phyloP scores from a whole-genome alignment of 1,284 basidiomycete genomes.

The Rhodotorula sp. region DNA sequence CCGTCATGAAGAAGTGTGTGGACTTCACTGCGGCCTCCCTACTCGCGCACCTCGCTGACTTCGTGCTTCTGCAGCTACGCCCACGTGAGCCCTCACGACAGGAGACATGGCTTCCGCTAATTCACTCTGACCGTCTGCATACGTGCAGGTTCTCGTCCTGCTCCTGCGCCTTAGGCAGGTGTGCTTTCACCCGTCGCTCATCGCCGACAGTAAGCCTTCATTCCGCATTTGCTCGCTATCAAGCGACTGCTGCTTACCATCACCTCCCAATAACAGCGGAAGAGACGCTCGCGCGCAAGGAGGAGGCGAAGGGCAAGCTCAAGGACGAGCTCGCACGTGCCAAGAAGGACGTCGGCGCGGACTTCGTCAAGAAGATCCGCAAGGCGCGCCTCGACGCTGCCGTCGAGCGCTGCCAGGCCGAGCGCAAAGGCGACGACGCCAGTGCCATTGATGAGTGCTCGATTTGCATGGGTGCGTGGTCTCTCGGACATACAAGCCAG shows the following conservation, averaged over 20 bases:
- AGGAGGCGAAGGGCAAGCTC: constrained; percentile 34
- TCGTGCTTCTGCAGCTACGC: constrained; percentile 2
- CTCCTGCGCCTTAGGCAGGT: constrained; percentile 58
- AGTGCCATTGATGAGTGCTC: constrained; percentile 37
- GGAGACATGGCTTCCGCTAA: background rate
- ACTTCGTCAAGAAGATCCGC: constrained; percentile 25
- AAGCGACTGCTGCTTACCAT: background rate
- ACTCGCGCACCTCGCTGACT: constrained; percentile 41
- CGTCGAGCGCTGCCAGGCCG: constrained; percentile 21
- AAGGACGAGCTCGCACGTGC: constrained; percentile 30
- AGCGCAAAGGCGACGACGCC: constrained; percentile 22
- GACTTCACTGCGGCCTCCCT: constrained; percentile 31
- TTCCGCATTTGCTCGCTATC: background rate
- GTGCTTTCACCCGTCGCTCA: constrained; percentile 58
- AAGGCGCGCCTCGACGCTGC: constrained; percentile 22
- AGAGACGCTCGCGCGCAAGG: constrained; percentile 31
- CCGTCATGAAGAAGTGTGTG: constrained; percentile 55
- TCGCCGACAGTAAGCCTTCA: constrained; percentile 4
- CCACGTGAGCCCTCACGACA: background rate
- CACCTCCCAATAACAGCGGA: constrained; percentile 10
- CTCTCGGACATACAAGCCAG: too few relatives aligned
- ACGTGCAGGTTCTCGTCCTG: constrained; percentile 58
- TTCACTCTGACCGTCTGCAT: constrained; percentile 46
- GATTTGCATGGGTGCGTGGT: constrained; percentile 29
- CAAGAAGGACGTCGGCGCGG: constrained; percentile 38